phyloP scores from a whole-genome alignment of 805 yeast species.

The Cyberlindnera mycetangii region DNA sequence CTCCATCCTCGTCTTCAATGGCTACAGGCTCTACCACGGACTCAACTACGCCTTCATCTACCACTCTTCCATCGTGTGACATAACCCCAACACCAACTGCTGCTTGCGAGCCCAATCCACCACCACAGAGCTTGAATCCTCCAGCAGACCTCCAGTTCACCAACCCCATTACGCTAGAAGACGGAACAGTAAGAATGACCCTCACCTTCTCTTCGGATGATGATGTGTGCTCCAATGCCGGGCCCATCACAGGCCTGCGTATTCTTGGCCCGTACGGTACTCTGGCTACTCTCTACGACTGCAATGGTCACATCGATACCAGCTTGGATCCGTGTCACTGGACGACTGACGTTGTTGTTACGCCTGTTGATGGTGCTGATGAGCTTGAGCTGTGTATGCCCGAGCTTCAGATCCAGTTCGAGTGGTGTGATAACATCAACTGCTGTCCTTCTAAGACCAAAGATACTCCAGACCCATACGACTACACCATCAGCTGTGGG shows the following conservation, averaged over 20 bases:
- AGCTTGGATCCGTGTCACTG: neutral
- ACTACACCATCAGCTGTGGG: neutral
- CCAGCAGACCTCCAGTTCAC: neutral
- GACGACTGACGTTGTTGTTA: neutral
- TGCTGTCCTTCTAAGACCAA: too few species aligned
- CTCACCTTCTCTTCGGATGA: neutral
- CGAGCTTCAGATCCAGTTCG: neutral
- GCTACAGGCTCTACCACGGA: neutral
- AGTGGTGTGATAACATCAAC: neutral
- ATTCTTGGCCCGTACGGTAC: neutral
- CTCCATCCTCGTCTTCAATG: neutral
- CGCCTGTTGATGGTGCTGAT: neutral
- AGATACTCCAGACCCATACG: too few species aligned
- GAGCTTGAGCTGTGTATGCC: neutral
- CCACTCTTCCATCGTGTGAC: neutral
- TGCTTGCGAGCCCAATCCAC: neutral
- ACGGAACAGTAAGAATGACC: neutral
- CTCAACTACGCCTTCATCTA: neutral
- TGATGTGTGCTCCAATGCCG: neutral
- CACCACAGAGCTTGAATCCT: neutral
- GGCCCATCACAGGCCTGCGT: neutral
- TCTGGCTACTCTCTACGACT: neutral
- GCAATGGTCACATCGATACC: neutral
- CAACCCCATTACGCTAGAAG: neutral
- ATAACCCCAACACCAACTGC: neutral